phyloP scores from a whole-genome alignment of 2,329 filamentous ascomycete species.

The Pseudogymnoascus sp. region DNA sequence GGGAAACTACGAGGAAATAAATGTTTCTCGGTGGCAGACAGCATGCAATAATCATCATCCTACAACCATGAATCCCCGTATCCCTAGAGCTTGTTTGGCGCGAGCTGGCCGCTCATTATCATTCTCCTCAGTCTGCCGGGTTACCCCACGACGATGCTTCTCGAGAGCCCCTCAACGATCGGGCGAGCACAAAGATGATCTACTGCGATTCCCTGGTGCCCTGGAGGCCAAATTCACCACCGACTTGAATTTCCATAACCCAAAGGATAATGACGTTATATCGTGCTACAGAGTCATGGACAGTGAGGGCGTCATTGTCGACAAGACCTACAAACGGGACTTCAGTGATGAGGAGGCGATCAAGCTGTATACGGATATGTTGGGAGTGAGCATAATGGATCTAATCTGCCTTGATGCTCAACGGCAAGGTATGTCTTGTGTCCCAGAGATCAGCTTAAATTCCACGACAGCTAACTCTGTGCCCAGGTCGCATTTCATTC shows the following conservation, averaged over 20 bases:
- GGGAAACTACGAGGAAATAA: constrained; percentile 8
- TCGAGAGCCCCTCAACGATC: neutral
- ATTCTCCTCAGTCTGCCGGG: constrained; percentile 8
- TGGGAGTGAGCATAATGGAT: constrained; percentile 77
- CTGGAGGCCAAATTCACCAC: constrained; percentile 89
- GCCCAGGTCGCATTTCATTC: constrained; percentile 44
- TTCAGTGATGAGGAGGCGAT: constrained; percentile 56
- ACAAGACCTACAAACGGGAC: constrained; percentile 57
- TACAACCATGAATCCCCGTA: constrained; percentile 9
- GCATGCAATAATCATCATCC: constrained; percentile 6
- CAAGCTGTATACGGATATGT: constrained; percentile 56
- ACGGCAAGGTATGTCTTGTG: constrained; percentile 47
- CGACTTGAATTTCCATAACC: constrained; percentile 67
- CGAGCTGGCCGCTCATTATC: constrained; percentile 2
- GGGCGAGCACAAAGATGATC: constrained; percentile 22
- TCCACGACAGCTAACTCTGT: constrained; percentile 56
- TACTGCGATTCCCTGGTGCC: constrained; percentile 70
- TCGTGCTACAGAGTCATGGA: constrained; percentile 89
- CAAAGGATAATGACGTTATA: constrained; percentile 65
- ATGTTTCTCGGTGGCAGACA: constrained; percentile 5
- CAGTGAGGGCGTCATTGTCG: constrained; percentile 77
- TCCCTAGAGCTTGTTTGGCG: constrained; percentile 5
- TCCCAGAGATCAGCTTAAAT: constrained; percentile 25
- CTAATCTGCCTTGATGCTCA: constrained; percentile 97
- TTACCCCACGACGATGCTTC: constrained; percentile 6